A percentile compares a stretch with the other conserved stretches of the same genome.
Conservation (phyloP, 176 grass and related monocot genomes). For the Aegilops bicornis region DNA sequence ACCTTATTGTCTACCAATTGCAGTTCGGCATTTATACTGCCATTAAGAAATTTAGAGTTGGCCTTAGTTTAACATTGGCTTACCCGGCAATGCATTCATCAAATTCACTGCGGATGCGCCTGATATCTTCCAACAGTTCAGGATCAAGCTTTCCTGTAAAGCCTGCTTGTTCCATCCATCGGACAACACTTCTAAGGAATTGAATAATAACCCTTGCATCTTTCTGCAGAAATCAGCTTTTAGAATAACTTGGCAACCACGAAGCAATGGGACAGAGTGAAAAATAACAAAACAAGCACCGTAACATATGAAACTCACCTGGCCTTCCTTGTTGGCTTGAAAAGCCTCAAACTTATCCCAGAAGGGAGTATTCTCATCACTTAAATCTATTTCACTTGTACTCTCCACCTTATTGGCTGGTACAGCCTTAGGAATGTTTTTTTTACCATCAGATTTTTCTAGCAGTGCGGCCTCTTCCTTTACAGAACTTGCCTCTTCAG, state of each 20-base stretch:
- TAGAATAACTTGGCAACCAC: not conserved
- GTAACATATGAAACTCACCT: slow-evolving; percentile 33
- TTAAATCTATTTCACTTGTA: not conserved
- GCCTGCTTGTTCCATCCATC: slow-evolving; percentile 8
- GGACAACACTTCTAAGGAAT: slow-evolving; percentile 22
- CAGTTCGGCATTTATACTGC: not conserved
- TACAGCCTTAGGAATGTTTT: not conserved
- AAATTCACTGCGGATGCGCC: slow-evolving; percentile 20
- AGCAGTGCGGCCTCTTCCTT: not conserved
- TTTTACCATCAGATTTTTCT: not conserved
- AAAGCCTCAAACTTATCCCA: slow-evolving; percentile 40
- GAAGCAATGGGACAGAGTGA: not conserved
- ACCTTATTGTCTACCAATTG: not conserved
- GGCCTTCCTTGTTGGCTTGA: slow-evolving; percentile 24
- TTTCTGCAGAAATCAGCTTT: slow-evolving; percentile 30
- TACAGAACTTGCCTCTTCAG: slow-evolving; percentile 4
- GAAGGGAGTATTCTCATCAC: slow-evolving; percentile 1
- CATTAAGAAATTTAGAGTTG: not conserved
- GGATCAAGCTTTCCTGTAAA: slow-evolving; percentile 6
- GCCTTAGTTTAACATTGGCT: not conserved
- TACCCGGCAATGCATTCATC: slow-evolving; percentile 28
- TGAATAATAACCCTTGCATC: slow-evolving; percentile 13
- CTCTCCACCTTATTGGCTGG: not conserved
- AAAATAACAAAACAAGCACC: not conserved
- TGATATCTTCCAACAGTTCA: slow-evolving; percentile 29